Conservation (phyloP, 2,329 filamentous ascomycete genomes). For the Cadophora gregata region DNA sequence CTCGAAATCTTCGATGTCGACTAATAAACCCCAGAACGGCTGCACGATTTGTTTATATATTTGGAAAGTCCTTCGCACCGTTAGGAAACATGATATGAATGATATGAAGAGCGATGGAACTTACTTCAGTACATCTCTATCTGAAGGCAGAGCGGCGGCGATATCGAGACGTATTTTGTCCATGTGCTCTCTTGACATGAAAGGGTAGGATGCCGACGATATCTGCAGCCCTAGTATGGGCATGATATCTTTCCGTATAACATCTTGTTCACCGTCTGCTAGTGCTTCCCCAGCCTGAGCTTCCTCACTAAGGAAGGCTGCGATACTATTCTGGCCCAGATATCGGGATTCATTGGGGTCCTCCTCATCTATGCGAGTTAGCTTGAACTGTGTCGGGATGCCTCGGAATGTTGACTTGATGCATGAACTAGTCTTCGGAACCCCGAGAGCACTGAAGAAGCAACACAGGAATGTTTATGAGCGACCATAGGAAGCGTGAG, state of each 20-base stretch:
- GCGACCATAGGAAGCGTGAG: not conserved
- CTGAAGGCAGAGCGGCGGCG: slow-evolving; percentile 65
- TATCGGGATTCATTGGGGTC: slow-evolving; percentile 64
- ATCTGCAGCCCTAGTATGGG: slow-evolving; percentile 70
- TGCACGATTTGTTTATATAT: slow-evolving; percentile 72
- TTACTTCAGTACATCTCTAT: slow-evolving; percentile 71
- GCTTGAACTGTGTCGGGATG: not conserved
- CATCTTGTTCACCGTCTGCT: slow-evolving; percentile 52
- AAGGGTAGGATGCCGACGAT: slow-evolving; percentile 65
- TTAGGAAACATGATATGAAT: not conserved
- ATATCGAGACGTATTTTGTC: slow-evolving; percentile 66
- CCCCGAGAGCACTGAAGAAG: too few relatives aligned
- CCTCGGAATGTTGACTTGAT: not conserved
- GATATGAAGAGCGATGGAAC: slow-evolving; percentile 36
- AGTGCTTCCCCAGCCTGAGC: slow-evolving; percentile 55
- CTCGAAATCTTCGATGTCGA: slow-evolving; percentile 70
- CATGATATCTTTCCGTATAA: slow-evolving; percentile 67
- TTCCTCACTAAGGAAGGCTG: slow-evolving; percentile 68
- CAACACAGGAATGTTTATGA: not conserved
- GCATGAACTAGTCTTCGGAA: not conserved
- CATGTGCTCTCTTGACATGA: slow-evolving; percentile 69
- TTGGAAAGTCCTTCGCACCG: slow-evolving; percentile 59
- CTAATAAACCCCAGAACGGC: slow-evolving; percentile 71
- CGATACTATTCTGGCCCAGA: slow-evolving; percentile 71
- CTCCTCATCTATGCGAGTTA: slow-evolving; percentile 52